phyloP scores from a whole-genome alignment of 1,284 basidiomycete genomes.

The Dichomitus squalens region DNA sequence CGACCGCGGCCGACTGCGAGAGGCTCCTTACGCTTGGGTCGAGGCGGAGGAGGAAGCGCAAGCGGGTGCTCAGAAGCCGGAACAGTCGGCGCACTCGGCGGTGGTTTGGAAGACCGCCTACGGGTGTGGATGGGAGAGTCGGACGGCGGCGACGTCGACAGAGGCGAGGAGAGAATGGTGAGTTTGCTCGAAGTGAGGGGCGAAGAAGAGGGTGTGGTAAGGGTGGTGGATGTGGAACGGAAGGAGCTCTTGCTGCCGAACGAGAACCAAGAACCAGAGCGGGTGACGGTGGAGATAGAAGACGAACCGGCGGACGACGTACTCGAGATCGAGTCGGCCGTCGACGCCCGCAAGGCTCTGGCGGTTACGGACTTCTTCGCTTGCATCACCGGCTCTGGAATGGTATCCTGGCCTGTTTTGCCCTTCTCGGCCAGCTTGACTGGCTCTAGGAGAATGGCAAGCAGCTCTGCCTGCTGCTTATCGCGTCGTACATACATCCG shows the following conservation, averaged over 20 bases:
- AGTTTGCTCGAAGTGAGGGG: conserved; percentile 39
- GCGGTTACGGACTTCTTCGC: conserved; percentile 9
- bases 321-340: conserved; percentile 19
- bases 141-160: conserved; percentile 20
- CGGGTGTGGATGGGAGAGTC: conserved; percentile 7
- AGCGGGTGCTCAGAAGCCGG: conserved; percentile 22
- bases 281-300: conserved; percentile 34
- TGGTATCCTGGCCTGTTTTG: conserved; percentile 26
- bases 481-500: conserved; percentile 31
- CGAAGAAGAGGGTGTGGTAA: conserved; percentile 40
- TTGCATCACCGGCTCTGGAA: conserved; percentile 19
- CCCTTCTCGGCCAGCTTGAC: conserved; percentile 40
- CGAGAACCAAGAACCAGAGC: conserved; percentile 59
- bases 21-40: conserved; percentile 11
- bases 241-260: conserved; percentile 45
- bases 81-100: conserved; percentile 8
- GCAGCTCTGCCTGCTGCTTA: conserved; percentile 41
- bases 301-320: conserved; percentile 37
- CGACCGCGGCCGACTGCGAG: conserved; percentile 29
- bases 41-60: conserved; percentile 10
- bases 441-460: conserved; percentile 50
- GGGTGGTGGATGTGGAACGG: conserved; percentile 33
- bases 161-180: conserved; percentile 28
- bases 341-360: conserved; percentile 18
- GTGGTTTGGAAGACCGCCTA: conserved; percentile 11